Evolutionary conservation across 352 stramenopile genomes (phyloP), one percentile per base, ranked within the genome.

Genomic region (Aphanomyces invadans): DNA sequence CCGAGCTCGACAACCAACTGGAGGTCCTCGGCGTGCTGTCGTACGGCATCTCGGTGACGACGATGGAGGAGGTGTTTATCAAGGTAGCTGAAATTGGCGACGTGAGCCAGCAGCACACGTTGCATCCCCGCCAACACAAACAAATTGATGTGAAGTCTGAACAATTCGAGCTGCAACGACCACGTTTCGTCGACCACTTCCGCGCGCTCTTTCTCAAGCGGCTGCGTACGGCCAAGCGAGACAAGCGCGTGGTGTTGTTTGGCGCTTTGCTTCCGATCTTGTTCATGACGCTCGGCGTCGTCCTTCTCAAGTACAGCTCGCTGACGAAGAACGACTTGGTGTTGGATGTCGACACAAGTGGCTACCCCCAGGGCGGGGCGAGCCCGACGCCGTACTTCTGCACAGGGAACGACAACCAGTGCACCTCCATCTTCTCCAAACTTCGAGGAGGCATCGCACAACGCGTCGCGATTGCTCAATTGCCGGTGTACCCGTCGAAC

Each of bases 41-140:
- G 31, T 92, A 88, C 36, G 81, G 71, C 7, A 89, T 94, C 21
- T 89, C 79, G 0, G 77, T 89, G 31, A 96, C 87, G 9, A 94
- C 88, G 21, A 73, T 96, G 0, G 87, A 96, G 70, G 86, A 96
- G 63, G 85, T 96, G 17, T 96, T 96, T 49, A 69, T 96, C 9
- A 93, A 91, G 32, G 86, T 95, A n/a, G 46, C 46, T 21, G 46
- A 54, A 21, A 11, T 54, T 7, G 46, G 46, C n/a, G 46, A 54
- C 26, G 46, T 31, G 26, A 21, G 26, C 46, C 46, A 54, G 46
- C 46, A 54, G 26, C 46, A 54, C 26, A 54, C 46, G 11, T 21
- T 54, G 46, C 46, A 54, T 15, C 36, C 36, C 15, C 36, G 36
- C 7, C 7, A 42, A 15, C 7, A 42, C 36, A 7, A 71, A 0